Conservation (phyloP, 169 alveolate genomes). For the Plasmodium malariae region DNA sequence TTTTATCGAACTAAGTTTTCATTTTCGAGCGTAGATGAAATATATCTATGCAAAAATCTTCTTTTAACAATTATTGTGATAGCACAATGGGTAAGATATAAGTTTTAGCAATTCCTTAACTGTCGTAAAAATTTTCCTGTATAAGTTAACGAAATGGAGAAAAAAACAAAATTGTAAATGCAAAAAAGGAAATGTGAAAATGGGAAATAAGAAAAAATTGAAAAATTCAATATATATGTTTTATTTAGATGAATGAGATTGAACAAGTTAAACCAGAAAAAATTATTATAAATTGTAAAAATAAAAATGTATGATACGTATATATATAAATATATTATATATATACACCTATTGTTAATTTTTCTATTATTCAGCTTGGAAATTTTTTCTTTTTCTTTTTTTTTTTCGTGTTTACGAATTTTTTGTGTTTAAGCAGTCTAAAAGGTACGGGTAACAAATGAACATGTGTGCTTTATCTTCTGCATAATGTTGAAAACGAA, state of each 20-base stretch:
- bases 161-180: not conserved
- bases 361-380: not conserved
- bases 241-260: not conserved
- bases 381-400: not conserved
- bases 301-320: not conserved
- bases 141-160: not conserved
- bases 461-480: slow-evolving; percentile 72
- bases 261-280: not conserved
- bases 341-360: not conserved
- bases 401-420: slow-evolving; percentile 48
- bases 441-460: slow-evolving; percentile 70
- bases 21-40: too few species aligned
- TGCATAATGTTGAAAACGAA: not conserved
- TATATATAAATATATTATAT: slow-evolving; percentile 11
- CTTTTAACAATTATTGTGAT: slow-evolving; percentile 11
- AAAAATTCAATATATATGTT: not conserved
- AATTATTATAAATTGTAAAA: slow-evolving; percentile 5
- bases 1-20: too few species aligned
- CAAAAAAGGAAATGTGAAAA: not conserved
- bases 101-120: slow-evolving; percentile 64
- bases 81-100: slow-evolving; percentile 47
- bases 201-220: not conserved
- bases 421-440: slow-evolving; percentile 69
- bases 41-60: not conserved
- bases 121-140: slow-evolving; percentile 57